A percentile compares a stretch with the other conserved stretches of the same genome.
Evolutionary conservation across 129 eudicot species (phyloP).

Genomic region (Mikania micrantha): DNA sequence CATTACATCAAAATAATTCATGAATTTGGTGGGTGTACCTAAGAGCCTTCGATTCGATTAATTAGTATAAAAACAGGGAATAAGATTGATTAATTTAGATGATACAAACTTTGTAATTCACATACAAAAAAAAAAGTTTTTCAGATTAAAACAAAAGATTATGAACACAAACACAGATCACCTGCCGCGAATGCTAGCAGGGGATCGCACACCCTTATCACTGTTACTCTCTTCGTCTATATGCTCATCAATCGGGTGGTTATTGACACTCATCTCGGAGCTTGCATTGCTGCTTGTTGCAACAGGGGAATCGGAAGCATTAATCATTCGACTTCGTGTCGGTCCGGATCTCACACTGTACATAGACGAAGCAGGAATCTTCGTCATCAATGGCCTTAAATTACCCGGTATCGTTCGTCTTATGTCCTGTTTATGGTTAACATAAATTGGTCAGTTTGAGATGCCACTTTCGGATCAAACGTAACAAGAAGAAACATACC

Average conservation of each 20-base stretch:
- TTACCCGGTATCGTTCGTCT: slow-evolving; percentile 78
- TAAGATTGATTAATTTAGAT: background rate
- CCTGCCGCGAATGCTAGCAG: slow-evolving; percentile 55
- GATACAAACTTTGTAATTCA: background rate
- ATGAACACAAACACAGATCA: slow-evolving; percentile 19
- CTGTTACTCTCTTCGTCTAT: slow-evolving; percentile 61
- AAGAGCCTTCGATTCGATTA: background rate
- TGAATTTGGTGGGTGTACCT: slow-evolving; percentile 1
- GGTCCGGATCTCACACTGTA: slow-evolving; percentile 95
- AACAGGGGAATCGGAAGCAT: slow-evolving; percentile 69
- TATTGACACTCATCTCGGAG: slow-evolving; percentile 71
- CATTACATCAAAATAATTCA: slow-evolving; percentile 22
- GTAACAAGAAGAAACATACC: slow-evolving; percentile 41
- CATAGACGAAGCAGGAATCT: slow-evolving; percentile 92
- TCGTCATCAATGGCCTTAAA: slow-evolving; percentile 79
- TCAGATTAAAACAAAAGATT: background rate
- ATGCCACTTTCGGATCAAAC: background rate
- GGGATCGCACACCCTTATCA: slow-evolving; percentile 47
- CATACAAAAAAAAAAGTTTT: slow-evolving; percentile 17
- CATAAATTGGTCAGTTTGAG: background rate
- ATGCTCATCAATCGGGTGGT: slow-evolving; percentile 33
- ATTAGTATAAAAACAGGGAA: background rate
- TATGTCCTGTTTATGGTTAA: slow-evolving; percentile 49
- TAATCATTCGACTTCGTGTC: slow-evolving; percentile 47
- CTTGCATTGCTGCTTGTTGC: slow-evolving; percentile 98